Evolutionary conservation across 2,329 filamentous ascomycete species (phyloP).

Genomic region (Epichloe scottii): DNA sequence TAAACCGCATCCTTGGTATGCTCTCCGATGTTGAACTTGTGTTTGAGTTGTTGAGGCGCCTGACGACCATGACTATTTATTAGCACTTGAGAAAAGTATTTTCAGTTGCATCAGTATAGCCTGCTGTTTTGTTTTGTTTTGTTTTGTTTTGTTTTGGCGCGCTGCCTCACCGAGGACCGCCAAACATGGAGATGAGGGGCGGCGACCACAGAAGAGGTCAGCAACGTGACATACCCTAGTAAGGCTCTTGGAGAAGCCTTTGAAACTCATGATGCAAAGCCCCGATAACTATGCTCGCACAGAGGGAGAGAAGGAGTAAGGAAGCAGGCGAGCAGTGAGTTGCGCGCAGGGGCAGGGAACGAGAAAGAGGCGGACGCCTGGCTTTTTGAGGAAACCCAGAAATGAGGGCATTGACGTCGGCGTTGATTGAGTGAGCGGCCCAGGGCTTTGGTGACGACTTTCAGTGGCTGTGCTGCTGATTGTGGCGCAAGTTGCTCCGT

Average conservation of each 20-base stretch:
- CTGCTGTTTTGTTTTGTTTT: neutral
- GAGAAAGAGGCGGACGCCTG: neutral
- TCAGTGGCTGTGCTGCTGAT: slow-evolving; percentile 8
- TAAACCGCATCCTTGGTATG: slow-evolving; percentile 92
- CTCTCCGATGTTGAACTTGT: slow-evolving; percentile 90
- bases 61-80: slow-evolving; percentile 14
- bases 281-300: neutral
- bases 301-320: neutral
- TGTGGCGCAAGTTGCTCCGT: slow-evolving; percentile 5
- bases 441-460: slow-evolving; percentile 4
- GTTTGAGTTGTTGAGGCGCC: slow-evolving; percentile 86
- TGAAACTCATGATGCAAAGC: slow-evolving; percentile 69
- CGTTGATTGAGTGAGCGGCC: neutral
- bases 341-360: slow-evolving; percentile 1
- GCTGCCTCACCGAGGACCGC: neutral
- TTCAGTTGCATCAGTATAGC: neutral
- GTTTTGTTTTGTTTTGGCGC: neutral
- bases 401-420: slow-evolving; percentile 5
- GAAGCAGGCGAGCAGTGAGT: neutral
- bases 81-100: neutral
- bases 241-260: slow-evolving; percentile 86
- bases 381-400: slow-evolving; percentile 2
- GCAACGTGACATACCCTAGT: slow-evolving; percentile 50
- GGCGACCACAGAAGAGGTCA: slow-evolving; percentile 8
- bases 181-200: slow-evolving; percentile 17